Conservation (phyloP, 2,329 filamentous ascomycete species). For the Triangularia setosa region DNA sequence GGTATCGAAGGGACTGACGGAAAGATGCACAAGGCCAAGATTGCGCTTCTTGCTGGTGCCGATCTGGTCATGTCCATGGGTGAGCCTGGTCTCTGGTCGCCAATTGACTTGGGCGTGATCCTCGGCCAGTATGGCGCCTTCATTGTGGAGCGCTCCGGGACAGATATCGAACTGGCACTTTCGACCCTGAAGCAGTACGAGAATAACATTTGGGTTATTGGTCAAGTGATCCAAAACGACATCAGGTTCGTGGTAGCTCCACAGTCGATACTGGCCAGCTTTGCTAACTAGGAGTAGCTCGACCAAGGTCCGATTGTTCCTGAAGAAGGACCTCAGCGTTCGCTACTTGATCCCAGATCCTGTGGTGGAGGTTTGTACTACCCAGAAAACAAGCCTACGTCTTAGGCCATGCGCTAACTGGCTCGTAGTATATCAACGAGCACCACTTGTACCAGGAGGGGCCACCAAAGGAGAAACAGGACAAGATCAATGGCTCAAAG, state of each 20-base stretch:
- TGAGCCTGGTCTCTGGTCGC: slow-evolving; percentile 76
- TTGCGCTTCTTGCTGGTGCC: slow-evolving; percentile 73
- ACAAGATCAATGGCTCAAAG: slow-evolving; percentile 14
- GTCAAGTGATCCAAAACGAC: slow-evolving; percentile 83
- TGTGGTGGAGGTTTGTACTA: slow-evolving; percentile 41
- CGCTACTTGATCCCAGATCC: slow-evolving; percentile 59
- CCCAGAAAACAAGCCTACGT: background rate
- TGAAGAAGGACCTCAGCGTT: slow-evolving; percentile 77
- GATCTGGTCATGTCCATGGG: slow-evolving; percentile 53
- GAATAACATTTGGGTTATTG: slow-evolving; percentile 82
- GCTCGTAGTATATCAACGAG: slow-evolving; percentile 66
- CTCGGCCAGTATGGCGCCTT: slow-evolving; percentile 78
- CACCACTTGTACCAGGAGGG: slow-evolving; percentile 59
- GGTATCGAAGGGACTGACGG: slow-evolving; percentile 69
- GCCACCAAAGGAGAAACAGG: slow-evolving; percentile 12
- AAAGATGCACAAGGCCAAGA: slow-evolving; percentile 62
- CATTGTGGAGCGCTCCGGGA: slow-evolving; percentile 82
- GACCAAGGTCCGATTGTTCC: slow-evolving; percentile 75
- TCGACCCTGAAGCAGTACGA: slow-evolving; percentile 78
- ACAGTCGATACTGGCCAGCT: background rate
- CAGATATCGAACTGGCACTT: slow-evolving; percentile 82
- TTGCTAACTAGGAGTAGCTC: slow-evolving; percentile 53
- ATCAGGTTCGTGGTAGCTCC: slow-evolving; percentile 53
- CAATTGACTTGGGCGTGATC: slow-evolving; percentile 82
- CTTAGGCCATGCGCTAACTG: background rate